Conservation (phyloP, 2,329 filamentous ascomycete genomes). For the Dothiorella sarmentorum region DNA sequence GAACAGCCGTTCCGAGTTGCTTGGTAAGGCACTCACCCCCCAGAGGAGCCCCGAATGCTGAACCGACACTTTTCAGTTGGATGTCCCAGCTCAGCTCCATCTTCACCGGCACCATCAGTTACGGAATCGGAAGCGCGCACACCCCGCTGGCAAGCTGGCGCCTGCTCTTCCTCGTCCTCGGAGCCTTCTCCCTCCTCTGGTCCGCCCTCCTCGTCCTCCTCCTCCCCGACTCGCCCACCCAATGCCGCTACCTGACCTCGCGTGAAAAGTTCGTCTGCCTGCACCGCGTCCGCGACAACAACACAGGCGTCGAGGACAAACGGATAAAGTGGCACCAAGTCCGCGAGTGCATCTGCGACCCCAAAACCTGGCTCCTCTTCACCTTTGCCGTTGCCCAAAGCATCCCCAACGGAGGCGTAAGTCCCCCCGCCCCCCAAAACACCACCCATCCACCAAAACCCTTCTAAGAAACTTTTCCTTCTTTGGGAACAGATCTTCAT, state of each 20-base stretch:
- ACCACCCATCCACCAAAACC: no score
- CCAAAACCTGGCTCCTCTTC: slow-evolving; percentile 35
- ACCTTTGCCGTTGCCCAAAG: slow-evolving; percentile 34
- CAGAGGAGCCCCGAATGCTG: not conserved
- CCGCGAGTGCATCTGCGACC: slow-evolving; percentile 32
- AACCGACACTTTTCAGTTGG: not conserved
- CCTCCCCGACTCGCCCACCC: slow-evolving; percentile 24
- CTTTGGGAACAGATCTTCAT: no score
- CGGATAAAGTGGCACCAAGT: slow-evolving; percentile 31
- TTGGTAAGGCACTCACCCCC: not conserved
- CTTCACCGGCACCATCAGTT: not conserved
- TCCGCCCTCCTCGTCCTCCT: slow-evolving; percentile 19
- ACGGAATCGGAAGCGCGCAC: slow-evolving; percentile 4
- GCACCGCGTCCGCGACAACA: slow-evolving; percentile 6
- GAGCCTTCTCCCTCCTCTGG: slow-evolving; percentile 21
- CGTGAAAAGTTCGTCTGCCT: slow-evolving; percentile 11
- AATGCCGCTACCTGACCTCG: slow-evolving; percentile 22
- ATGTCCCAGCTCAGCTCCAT: slow-evolving; percentile 8
- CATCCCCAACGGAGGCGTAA: slow-evolving; percentile 39
- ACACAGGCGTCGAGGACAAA: slow-evolving; percentile 21
- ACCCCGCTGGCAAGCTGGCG: slow-evolving; percentile 15
- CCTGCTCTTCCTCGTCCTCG: slow-evolving; percentile 18
- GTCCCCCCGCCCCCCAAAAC: not conserved
- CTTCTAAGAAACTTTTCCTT: no score
- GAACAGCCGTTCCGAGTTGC: slow-evolving; percentile 1